These are phyloP conservation scores for Wickerhamiella kurtzmanii DNA, from an alignment of 805 yeast genomes.

Conservation along the genomic window DNA sequence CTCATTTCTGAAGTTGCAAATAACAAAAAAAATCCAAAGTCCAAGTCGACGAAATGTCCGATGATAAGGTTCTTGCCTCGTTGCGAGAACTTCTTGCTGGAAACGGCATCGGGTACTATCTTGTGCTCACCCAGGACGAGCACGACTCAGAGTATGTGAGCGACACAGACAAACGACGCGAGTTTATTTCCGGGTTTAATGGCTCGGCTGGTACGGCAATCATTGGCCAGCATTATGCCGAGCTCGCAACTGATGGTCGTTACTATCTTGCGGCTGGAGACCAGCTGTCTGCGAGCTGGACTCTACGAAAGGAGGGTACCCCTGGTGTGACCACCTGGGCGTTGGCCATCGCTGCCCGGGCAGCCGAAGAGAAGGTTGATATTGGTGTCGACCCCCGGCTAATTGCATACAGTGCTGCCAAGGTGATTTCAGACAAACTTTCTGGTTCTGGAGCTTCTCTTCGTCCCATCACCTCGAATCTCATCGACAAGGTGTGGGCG, in stretches of 20 bases:
- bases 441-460: conserved; percentile 29
- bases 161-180: conserved; percentile 66
- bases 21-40: neutral
- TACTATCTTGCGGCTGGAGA: conserved; percentile 83
- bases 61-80: neutral
- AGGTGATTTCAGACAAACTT: conserved; percentile 18
- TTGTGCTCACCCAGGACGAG: conserved; percentile 79
- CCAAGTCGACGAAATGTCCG: too few relatives aligned
- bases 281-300: conserved; percentile 72
- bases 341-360: conserved; percentile 54
- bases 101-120: conserved; percentile 55
- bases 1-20: too few relatives aligned
- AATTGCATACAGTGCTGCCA: conserved; percentile 32
- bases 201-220: conserved; percentile 91
- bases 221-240: conserved; percentile 58
- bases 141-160: conserved; percentile 89
- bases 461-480: conserved; percentile 43
- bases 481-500: conserved; percentile 64
- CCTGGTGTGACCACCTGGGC: conserved; percentile 68
- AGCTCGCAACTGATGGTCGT: conserved; percentile 85
- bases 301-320: conserved; percentile 62
- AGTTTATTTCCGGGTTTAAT: conserved; percentile 69
- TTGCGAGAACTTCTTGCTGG: conserved; percentile 36
- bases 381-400: conserved; percentile 79
- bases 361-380: conserved; percentile 33